Conservation (phyloP, 2,329 filamentous ascomycete species). For the Arachnomyces sp. region DNA sequence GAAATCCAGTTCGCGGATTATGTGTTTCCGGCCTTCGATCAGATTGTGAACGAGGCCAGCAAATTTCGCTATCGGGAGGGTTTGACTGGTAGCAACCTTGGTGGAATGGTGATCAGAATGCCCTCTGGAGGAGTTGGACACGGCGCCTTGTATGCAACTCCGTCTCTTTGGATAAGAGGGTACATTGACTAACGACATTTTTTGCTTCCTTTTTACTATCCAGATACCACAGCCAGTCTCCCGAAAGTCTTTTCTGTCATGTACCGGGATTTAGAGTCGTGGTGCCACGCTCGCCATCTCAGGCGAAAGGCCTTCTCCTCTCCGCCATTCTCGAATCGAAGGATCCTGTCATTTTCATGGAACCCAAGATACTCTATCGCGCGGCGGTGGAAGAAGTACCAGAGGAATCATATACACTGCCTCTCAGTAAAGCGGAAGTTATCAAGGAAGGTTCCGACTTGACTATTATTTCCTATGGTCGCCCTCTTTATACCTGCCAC, state of each 20-base stretch:
- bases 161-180: too few species aligned
- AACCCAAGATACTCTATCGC: slow-evolving; percentile 87
- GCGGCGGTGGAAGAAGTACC: slow-evolving; percentile 89
- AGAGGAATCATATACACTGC: slow-evolving; percentile 69
- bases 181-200: background rate
- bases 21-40: slow-evolving; percentile 85
- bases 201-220: too few species aligned
- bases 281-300: slow-evolving; percentile 74
- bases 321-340: slow-evolving; percentile 66
- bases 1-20: slow-evolving; percentile 97
- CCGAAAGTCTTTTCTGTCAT: slow-evolving; percentile 81
- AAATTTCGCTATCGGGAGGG: slow-evolving; percentile 76
- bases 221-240: slow-evolving; percentile 76
- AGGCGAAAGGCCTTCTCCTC: slow-evolving; percentile 81
- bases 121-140: slow-evolving; percentile 85
- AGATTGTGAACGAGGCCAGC: slow-evolving; percentile 87
- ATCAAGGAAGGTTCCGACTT: slow-evolving; percentile 72
- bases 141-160: slow-evolving; percentile 60
- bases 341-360: slow-evolving; percentile 87
- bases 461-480: slow-evolving; percentile 81
- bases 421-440: slow-evolving; percentile 77
- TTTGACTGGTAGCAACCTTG: slow-evolving; percentile 57
- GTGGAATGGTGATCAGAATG: slow-evolving; percentile 82
- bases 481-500: slow-evolving; percentile 77
- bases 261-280: slow-evolving; percentile 79